Base-by-base conservation (phyloP, 2,329 filamentous ascomycete species). In the Intubia oerlemansii region DNA sequence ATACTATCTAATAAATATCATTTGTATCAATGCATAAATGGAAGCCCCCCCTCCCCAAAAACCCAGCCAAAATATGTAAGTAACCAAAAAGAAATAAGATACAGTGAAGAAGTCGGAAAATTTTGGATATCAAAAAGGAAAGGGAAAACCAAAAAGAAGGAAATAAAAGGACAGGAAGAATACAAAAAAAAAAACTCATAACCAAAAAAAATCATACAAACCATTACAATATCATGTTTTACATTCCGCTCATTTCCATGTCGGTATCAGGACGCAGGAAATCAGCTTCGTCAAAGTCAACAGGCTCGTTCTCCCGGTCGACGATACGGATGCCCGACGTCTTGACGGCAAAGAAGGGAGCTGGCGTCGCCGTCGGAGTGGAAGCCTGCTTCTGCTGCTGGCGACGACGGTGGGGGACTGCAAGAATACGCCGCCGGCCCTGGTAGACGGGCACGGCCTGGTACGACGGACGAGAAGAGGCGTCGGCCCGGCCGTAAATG, bases 251-350 rank as follows among this genome's bases (percentile, higher is more conserved):
- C 52, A 62, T 54, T 10, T 59, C 53, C 26, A 54, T 45, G 16
- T 53, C 52, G 23, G 27, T 20, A 32, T 25, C 7, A 36, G 29
- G 19, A 30, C 36, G 2, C 30, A 73, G 44, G 34, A 81, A 81
- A 1, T 63, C 57, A 0, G 74, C 74, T 33, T 81, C 75, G 32
- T 62, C 69, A 44, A 80, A 80, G 43, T 80, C 72, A 29, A 45
- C 45, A 36, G 49, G 8, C 19, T 21, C 47, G 36, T 62, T 65
- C 41, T 66, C 59, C 41, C 66, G 57, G 1, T 44, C 54, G 5
- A 44, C 33, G 37, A 32, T 25, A 28, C 29, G 27, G 15, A 30
- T 24, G 33, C n/a, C n/a, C n/a, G n/a, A n/a, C n/a, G n/a, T n/a
- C n/a, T n/a, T n/a, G n/a, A n/a, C n/a, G n/a, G n/a, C n/a, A n/a